Evolutionary conservation across 768 basidiomycete genomes (phyloP), one percentile per base, ranked within the genome.

Genomic region (Amyloporia xantha): DNA sequence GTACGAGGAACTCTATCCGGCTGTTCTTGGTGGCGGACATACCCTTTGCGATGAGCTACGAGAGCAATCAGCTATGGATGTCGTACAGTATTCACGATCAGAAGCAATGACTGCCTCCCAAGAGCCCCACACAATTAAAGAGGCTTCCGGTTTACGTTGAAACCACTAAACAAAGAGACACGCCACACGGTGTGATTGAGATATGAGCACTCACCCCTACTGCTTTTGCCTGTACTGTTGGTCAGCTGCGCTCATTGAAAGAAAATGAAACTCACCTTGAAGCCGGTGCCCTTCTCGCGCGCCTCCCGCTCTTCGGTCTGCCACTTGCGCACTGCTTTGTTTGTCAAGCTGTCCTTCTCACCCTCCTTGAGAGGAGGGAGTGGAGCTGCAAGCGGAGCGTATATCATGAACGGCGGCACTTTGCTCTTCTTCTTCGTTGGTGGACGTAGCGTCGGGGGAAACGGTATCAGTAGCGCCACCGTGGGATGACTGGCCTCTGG

Each of bases 221-320:
- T 6, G 44, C 44, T 30, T 45, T 45, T 2, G 44, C 44, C 38
- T 39, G 6, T n/a, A 35, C 33, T 9, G 33, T 9, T 35, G 10
- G n/a, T 9, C 33, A 35, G 33, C n/a, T 35, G 33, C 33, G 9
- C 10, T 35, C 33, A 35, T 35, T 10, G 10, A 35, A 35, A 35
- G 33, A 19, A 17, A 7, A 33, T 33, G 9, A 39, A 10, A 17
- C 17, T n/a, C 12, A 39, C 38, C 44, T 54, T 50, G 39, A 57
- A 57, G n/a, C 50, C 47, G 4, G 47, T 57, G 17, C 43, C 44
- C 37, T 57, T 54, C 19, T 46, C 44, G 15, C 44, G 47, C 12
- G 44, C 55, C 44, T 52, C 55, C 10, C 51, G 49, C 12, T 45
- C 44, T 23, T 45, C 44, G 12, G 33, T 45, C 44, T 45, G 44